These are phyloP conservation scores for Exophiala sideris DNA, from an alignment of 2,329 filamentous ascomycete genomes.

Conservation along the genomic window DNA sequence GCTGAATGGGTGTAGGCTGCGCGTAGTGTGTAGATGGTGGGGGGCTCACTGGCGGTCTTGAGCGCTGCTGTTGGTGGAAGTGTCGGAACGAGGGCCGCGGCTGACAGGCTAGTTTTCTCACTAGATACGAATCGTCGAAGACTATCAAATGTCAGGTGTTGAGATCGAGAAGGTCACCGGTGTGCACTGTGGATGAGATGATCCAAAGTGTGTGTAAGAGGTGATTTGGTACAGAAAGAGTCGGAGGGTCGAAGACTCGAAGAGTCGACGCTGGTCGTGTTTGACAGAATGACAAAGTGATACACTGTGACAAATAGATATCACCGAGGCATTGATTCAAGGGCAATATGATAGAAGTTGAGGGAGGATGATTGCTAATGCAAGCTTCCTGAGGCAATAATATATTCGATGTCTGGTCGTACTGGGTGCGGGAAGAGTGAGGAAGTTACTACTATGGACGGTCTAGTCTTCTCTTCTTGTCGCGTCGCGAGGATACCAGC, in stretches of 20 bases:
- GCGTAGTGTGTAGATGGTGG: constrained; percentile 1
- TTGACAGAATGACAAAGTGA: background rate
- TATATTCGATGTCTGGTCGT: background rate
- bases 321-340: background rate
- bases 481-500: no score
- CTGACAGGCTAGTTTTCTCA: background rate
- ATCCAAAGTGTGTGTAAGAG: background rate
- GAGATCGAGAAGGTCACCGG: background rate
- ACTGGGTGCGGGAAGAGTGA: background rate
- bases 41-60: background rate
- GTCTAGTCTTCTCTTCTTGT: no score
- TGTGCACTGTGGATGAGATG: no score
- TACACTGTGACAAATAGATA: background rate
- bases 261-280: background rate
- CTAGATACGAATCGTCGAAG: background rate
- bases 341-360: background rate
- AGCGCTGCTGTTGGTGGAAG: constrained; percentile 6
- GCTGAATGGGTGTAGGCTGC: background rate
- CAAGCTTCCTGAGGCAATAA: constrained; percentile 1
- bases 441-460: no score
- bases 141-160: background rate
- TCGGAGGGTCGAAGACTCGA: background rate
- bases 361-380: background rate
- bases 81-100: background rate
- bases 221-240: background rate